Evolutionary conservation across 176 grass and related monocot genomes (phyloP).

Genomic region (Bothriochloa decipiens): DNA sequence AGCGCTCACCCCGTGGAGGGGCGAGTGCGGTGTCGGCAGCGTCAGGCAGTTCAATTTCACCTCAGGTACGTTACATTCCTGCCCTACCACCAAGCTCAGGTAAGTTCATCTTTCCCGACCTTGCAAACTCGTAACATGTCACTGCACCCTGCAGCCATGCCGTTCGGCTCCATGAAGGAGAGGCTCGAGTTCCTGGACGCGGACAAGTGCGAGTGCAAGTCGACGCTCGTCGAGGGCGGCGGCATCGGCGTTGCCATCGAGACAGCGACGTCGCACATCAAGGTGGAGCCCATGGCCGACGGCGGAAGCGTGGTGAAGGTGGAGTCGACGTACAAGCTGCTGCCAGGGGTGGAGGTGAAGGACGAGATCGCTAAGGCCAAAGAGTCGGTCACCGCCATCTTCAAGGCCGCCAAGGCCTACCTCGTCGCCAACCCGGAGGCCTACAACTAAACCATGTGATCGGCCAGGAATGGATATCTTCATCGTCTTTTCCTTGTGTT

Average conservation of each 20-base stretch:
- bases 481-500: too few relatives aligned
- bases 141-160: slow-evolving; percentile 41
- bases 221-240: neutral
- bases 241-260: neutral
- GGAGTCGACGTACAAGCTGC: slow-evolving; percentile 41
- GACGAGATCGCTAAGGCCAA: slow-evolving; percentile 59
- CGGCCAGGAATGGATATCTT: too few relatives aligned
- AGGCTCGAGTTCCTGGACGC: slow-evolving; percentile 60
- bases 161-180: slow-evolving; percentile 62
- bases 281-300: slow-evolving; percentile 54
- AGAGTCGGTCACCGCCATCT: slow-evolving; percentile 40
- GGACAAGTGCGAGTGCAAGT: slow-evolving; percentile 36
- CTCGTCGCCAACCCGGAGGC: slow-evolving; percentile 66
- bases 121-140: too few relatives aligned
- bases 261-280: slow-evolving; percentile 32
- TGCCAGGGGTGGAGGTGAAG: slow-evolving; percentile 46
- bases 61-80: slow-evolving; percentile 29
- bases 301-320: slow-evolving; percentile 68
- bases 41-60: slow-evolving; percentile 91
- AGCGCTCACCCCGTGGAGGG: slow-evolving; percentile 58
- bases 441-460: slow-evolving; percentile 52
- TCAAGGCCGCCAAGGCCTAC: slow-evolving; percentile 64
- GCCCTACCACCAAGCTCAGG: too few relatives aligned
- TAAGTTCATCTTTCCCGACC: too few relatives aligned
- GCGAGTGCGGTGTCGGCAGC: slow-evolving; percentile 48